Base-by-base conservation (phyloP, 2,329 filamentous ascomycete species). In the Thelonectria rubi region DNA sequence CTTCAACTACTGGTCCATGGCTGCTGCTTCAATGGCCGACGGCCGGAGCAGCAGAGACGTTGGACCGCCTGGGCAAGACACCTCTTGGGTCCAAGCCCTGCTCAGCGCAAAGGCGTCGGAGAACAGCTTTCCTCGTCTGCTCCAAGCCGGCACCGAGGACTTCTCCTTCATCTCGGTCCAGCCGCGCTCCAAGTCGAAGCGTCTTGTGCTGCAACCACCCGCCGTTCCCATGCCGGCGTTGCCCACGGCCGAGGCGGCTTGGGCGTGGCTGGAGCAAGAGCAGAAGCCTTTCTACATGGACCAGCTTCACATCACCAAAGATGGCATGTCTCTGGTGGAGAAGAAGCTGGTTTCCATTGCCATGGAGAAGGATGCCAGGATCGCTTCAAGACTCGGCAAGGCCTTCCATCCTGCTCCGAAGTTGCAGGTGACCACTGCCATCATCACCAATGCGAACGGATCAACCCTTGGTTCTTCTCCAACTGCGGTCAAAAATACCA, bases 201-300 rank as follows among this genome's bases (percentile, higher is more conserved):
- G 12, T 37, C 32, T 21, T 24, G 12, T 18, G 3, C 45, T 20
- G 15, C 10, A 40, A 20, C 34, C 12, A 14, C n/a, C 14, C 3
- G 12, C 60, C 15, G 18, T 40, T n/a, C 40, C 57, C 8, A 55
- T 50, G 17, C 12, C 45, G 4, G 14, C 26, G 4, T 30, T 49
- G 15, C 34, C 55, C 6, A 14, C n/a, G 1, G 55, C 46, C 24
- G 43, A 45, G 26, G 50, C 56, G 20, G 57, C 60, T 12, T 65
- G 63, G 63, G 12, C 39, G 14, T 65, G 60, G 63, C 11, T 65
- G 2, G 34, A 55, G 30, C 11, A 45, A 2, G 39, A 65, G 8
- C 40, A 32, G 20, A 65, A 61, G 39, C 60, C 58, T 3, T 64
- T 65, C 39, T 65, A 61, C 52, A 56, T 65, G 10, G 60, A 65